Conservation (phyloP, 805 yeast species). For the Yamadazyma insecticola region DNA sequence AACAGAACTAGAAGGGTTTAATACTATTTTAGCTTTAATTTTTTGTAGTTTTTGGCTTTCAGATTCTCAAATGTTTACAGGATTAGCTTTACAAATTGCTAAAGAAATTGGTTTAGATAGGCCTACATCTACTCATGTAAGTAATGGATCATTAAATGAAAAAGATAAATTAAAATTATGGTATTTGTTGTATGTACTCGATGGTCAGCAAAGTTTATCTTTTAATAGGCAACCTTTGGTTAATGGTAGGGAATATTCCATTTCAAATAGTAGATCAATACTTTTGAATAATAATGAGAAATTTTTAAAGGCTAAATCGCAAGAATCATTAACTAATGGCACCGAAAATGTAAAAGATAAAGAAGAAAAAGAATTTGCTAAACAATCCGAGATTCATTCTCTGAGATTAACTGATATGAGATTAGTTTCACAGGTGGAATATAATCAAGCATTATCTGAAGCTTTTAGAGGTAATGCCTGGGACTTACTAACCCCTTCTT, state of each 20-base stretch:
- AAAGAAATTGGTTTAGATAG: slow-evolving; percentile 45
- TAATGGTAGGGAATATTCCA: slow-evolving; percentile 40
- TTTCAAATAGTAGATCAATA: slow-evolving; percentile 38
- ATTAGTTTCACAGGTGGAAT: slow-evolving; percentile 63
- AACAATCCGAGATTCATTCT: slow-evolving; percentile 6
- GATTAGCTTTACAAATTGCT: slow-evolving; percentile 64
- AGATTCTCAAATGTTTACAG: slow-evolving; percentile 60
- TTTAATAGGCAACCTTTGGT: slow-evolving; percentile 55
- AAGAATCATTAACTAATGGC: slow-evolving; percentile 1
- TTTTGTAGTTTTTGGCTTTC: slow-evolving; percentile 69
- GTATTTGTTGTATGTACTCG: slow-evolving; percentile 61
- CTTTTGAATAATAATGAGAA: slow-evolving; percentile 16
- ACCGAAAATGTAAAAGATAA: slow-evolving; percentile 1
- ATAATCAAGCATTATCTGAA: slow-evolving; percentile 57
- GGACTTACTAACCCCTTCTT: slow-evolving; percentile 55
- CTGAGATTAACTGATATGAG: slow-evolving; percentile 44
- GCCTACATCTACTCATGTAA: slow-evolving; percentile 13
- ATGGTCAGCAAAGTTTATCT: slow-evolving; percentile 65
- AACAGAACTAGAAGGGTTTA: slow-evolving; percentile 47
- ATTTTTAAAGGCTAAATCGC: not conserved
- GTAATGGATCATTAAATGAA: slow-evolving; percentile 8
- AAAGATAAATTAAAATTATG: slow-evolving; percentile 54
- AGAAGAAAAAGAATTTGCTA: slow-evolving; percentile 1
- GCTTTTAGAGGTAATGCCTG: slow-evolving; percentile 58
- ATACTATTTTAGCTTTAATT: slow-evolving; percentile 58